Evolutionary conservation across 805 yeast species (phyloP).

Genomic region (Wickerhamomyces silvicola): DNA sequence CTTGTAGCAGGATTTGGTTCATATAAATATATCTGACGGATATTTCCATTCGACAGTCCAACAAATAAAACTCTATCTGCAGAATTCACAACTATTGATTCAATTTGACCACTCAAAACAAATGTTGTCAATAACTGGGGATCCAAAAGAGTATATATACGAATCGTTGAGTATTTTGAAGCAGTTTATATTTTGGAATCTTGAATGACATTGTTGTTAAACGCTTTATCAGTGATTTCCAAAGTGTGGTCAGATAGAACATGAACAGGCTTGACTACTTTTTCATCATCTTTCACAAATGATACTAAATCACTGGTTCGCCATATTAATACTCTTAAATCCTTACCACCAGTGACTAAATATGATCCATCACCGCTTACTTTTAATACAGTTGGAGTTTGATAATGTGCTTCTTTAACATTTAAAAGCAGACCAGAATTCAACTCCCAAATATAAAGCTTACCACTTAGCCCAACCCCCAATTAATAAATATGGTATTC

Average conservation of each 20-base stretch:
- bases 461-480: conserved; percentile 76
- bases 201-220: conserved; percentile 43
- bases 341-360: conserved; percentile 71
- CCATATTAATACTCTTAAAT: conserved; percentile 77
- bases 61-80: conserved; percentile 69
- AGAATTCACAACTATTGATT: conserved; percentile 62
- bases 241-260: conserved; percentile 51
- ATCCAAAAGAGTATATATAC: conserved; percentile 53
- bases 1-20: conserved; percentile 21
- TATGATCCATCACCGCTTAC: conserved; percentile 59
- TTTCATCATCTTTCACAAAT: conserved; percentile 25
- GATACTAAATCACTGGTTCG: conserved; percentile 52
- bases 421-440: conserved; percentile 65
- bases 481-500: conserved; percentile 58
- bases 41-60: conserved; percentile 59
- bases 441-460: conserved; percentile 80
- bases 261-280: conserved; percentile 46
- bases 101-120: conserved; percentile 54
- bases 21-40: conserved; percentile 51
- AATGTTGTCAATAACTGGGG: conserved; percentile 57
- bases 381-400: conserved; percentile 53
- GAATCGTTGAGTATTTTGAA: conserved; percentile 68
- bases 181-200: conserved; percentile 63
- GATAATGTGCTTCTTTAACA: conserved; percentile 82
- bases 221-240: conserved; percentile 41